These are phyloP conservation scores for Backusella sp. DNA, from an alignment of 192 early-diverging fungal genomes.

Conservation along the genomic window DNA sequence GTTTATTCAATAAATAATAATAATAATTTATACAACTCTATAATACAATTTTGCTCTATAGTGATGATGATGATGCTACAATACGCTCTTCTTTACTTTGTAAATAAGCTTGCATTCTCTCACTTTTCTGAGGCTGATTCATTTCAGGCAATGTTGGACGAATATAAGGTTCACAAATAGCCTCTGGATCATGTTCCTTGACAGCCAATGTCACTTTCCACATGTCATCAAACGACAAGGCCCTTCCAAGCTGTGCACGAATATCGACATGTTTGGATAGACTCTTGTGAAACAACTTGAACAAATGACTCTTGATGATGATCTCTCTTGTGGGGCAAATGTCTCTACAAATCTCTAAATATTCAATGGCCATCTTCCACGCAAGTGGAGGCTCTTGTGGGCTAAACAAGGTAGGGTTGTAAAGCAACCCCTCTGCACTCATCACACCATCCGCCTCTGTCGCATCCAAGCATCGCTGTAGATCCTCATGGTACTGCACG, in stretches of 20 bases:
- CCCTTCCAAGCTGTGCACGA: constrained; percentile 66
- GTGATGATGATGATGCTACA: neutral
- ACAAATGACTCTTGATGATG: constrained; percentile 84
- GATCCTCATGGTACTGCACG: constrained; percentile 89
- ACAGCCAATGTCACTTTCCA: constrained; percentile 54
- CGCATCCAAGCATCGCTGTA: constrained; percentile 74
- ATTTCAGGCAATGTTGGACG: constrained; percentile 7
- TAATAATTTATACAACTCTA: neutral
- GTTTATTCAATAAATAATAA: neutral
- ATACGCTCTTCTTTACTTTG: neutral
- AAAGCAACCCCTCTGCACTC: constrained; percentile 83
- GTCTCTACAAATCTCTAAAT: constrained; percentile 77
- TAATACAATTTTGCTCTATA: neutral
- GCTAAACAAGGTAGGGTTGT: constrained; percentile 89
- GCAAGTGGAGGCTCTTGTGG: constrained; percentile 54
- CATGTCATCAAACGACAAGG: constrained; percentile 59
- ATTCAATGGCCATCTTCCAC: constrained; percentile 86
- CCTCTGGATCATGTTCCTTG: constrained; percentile 37
- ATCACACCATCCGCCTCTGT: constrained; percentile 95
- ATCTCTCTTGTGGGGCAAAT: constrained; percentile 60
- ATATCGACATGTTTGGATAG: constrained; percentile 79
- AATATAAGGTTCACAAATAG: neutral
- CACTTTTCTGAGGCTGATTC: neutral
- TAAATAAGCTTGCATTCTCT: constrained; percentile 7
- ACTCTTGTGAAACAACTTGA: constrained; percentile 85